Evolutionary conservation across 257 asterid genomes (phyloP), one percentile per base, ranked within the genome.

Genomic region (Echites panduratus): DNA sequence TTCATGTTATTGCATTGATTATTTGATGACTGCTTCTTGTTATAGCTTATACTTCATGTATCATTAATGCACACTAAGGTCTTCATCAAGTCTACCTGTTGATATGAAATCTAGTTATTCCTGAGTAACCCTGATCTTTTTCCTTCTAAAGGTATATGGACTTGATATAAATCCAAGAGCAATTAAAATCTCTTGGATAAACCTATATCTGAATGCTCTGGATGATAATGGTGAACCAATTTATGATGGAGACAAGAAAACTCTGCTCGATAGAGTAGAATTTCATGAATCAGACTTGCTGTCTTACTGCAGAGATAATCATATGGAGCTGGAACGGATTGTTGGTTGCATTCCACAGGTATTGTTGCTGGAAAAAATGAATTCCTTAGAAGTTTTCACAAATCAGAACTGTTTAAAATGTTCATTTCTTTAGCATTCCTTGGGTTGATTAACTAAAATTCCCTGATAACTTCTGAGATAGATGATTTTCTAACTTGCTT

Each of bases 341-440:
- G 90, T 95, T 82, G 99, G 99, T 75, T 95, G 99, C 90, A 95
- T 95, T 79, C 99, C 98, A 7, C 99, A 92, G 99, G 99, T 95
- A 88, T 50, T 77, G 63, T 68, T 75, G 53, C 78, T 73, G n/a
- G 59, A 77, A 41, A 45, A 47, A 35, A 52, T 49, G 77, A 65
- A 27, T 40, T 48, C 14, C 32, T 35, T 49, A 29, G n/a, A 49
- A 48, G 9, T 45, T 68, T 22, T 68, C 70, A 41, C 16, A 9
- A 44, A 27, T 27, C 12, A 8, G 35, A 57, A 44, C 48, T 16
- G 17, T 70, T 50, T 7, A 1, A 48, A 29, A 38, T 38, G 3
- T 63, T 45, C 16, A 50, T 63, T 53, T 7, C 52, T 69, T 14
- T 70, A 62, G 44, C 61, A 53, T 56, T 14, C 8, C 13, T 29